Evolutionary conservation across 306 rosid species (phyloP).

Genomic region (Comarum palustre): DNA sequence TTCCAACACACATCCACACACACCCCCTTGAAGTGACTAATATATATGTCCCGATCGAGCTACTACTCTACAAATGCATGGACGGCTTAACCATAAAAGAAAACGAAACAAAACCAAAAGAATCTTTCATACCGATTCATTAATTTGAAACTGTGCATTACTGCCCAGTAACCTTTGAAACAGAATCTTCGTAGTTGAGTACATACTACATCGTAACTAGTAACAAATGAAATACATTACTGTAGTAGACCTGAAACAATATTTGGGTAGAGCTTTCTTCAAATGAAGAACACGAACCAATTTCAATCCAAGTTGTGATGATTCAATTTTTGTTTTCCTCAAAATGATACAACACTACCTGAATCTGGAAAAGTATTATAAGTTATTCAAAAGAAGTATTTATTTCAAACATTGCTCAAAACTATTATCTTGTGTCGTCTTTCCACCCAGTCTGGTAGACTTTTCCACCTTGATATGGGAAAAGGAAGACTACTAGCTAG

Average conservation of each 20-base stretch:
- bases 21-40: no score
- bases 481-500: slow-evolving; percentile 1
- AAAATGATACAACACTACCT: neutral
- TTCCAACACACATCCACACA: no score
- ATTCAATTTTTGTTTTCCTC: neutral
- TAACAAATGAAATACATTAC: no score
- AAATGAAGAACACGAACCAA: neutral
- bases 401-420: slow-evolving; percentile 3
- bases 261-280: neutral
- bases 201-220: no score
- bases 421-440: neutral
- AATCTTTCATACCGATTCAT: no score
- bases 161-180: no score
- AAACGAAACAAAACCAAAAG: no score
- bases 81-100: no score
- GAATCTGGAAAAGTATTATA: neutral
- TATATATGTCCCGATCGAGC: no score
- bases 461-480: neutral
- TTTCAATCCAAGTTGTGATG: neutral
- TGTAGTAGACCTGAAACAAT: neutral
- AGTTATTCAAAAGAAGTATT: neutral
- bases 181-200: no score
- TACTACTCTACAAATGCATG: no score
- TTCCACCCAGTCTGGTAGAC: neutral
- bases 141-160: no score